Evolutionary conservation across 2,329 filamentous ascomycete species (phyloP).

Genomic region (Paraphoma chrysanthemicola): DNA sequence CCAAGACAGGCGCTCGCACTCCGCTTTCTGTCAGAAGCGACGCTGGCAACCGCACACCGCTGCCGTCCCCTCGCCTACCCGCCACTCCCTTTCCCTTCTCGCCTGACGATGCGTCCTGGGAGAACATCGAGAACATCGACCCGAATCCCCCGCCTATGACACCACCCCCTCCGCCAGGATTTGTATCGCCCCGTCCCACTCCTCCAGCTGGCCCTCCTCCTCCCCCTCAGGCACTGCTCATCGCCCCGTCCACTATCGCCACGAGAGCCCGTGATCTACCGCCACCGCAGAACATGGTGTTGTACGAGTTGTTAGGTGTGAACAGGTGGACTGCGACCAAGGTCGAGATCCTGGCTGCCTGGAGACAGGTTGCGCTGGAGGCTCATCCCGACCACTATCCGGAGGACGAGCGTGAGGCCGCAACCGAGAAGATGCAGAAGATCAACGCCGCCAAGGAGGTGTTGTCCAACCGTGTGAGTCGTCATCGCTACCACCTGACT

Average conservation of each 20-base stretch:
- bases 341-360: conserved; percentile 23
- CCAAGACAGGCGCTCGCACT: conserved; percentile 8
- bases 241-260: not conserved
- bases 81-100: conserved; percentile 16
- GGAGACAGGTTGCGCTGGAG: conserved; percentile 15
- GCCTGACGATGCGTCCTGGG: conserved; percentile 20
- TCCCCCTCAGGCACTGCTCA: not conserved
- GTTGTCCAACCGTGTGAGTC: conserved; percentile 15
- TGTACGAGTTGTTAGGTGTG: conserved; percentile 28
- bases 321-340: conserved; percentile 14
- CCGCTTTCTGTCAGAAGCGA: conserved; percentile 11
- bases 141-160: conserved; percentile 2
- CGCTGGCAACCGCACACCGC: conserved; percentile 15
- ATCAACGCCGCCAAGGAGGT: conserved; percentile 35
- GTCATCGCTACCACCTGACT: conserved; percentile 16
- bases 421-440: conserved; percentile 29
- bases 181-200: conserved; percentile 1
- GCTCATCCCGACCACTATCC: conserved; percentile 32
- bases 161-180: conserved; percentile 3
- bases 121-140: conserved; percentile 25
- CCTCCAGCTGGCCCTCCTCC: conserved; percentile 1
- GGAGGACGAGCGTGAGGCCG: conserved; percentile 12
- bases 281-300: conserved; percentile 15
- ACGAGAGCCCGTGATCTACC: not conserved
- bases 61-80: conserved; percentile 11